Base-by-base conservation (phyloP, 2,329 filamentous ascomycete species). In the Laburnicola sp. region DNA sequence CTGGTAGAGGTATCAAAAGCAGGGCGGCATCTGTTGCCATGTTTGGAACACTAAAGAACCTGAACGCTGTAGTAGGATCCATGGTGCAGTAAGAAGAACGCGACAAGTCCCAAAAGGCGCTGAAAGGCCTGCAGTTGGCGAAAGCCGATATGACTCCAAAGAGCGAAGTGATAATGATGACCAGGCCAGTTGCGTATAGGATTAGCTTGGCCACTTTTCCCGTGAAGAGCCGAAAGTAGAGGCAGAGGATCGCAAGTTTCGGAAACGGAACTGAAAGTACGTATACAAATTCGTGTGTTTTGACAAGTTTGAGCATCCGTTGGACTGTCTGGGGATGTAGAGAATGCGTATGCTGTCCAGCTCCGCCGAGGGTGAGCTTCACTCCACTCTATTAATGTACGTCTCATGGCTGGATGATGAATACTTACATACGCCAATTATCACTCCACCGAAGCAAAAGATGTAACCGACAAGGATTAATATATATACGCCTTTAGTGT, bases 21-120 rank as follows among this genome's bases (percentile, higher is more conserved):
- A 76, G 56, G 3, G 69, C 54, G 3, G 66, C 50, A 50, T 75
- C 71, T 21, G 73, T 71, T 5, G 67, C 41, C n/a, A 75, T 72
- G 45, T 74, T 74, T 4, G 71, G 68, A 22, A 74, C 44, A 40
- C 60, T 59, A 46, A 65, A 44, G 60, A 66, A 45, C 51, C 60
- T 52, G 27, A 60, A 56, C 1, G 43, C 48, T 4, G 42, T 38
- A 42, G 54, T 54, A 4, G 38, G 36, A 25, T 63, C 46, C 50
- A 62, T 57, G 2, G 43, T 54, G 36, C 60, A 63, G 10, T 39
- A 31, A 6, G 10, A 28, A 6, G 39, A 28, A n/a, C 54, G 22
- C 2, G 26, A 42, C 2, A 6, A 31, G 25, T 61, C 50, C 60
- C 58, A 61, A 25, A 55, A 58, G 0, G 46, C 36, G 35, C 30